phyloP scores from a whole-genome alignment of 768 basidiomycete species.

The Favolaschia claudopus region DNA sequence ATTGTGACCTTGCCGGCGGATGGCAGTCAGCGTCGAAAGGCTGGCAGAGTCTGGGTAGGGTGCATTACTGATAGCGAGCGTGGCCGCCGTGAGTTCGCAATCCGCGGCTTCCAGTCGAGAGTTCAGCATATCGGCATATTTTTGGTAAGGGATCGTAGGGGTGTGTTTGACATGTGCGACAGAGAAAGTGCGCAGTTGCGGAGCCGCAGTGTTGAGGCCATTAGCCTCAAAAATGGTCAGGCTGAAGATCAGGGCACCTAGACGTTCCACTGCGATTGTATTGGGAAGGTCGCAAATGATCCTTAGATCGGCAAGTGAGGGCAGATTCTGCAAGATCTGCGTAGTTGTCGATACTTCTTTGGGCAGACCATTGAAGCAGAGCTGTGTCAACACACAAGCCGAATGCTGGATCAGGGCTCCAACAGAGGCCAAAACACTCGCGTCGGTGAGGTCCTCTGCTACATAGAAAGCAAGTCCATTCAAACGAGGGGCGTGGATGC shows the following conservation, averaged over 20 bases:
- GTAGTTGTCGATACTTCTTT: no score
- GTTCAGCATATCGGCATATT: background rate
- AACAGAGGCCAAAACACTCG: background rate
- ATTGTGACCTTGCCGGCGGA: background rate
- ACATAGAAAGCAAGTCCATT: background rate
- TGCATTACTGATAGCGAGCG: background rate
- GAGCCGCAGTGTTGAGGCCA: background rate
- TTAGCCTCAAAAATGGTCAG: background rate
- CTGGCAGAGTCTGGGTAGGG: background rate
- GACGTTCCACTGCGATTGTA: no score
- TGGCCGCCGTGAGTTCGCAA: background rate
- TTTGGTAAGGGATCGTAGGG: background rate
- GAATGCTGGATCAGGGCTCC: background rate
- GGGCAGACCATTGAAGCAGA: no score
- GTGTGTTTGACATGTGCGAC: background rate
- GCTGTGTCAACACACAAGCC: background rate
- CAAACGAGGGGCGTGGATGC: background rate
- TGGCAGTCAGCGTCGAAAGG: background rate
- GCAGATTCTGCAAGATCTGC: no score
- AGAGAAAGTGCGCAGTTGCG: background rate
- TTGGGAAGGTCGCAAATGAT: no score
- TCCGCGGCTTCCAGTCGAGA: background rate
- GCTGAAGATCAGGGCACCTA: background rate
- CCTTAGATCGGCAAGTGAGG: no score
- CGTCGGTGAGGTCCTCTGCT: background rate